Conservation (phyloP, 1,284 basidiomycete species). For the Ganoderma meredithae region DNA sequence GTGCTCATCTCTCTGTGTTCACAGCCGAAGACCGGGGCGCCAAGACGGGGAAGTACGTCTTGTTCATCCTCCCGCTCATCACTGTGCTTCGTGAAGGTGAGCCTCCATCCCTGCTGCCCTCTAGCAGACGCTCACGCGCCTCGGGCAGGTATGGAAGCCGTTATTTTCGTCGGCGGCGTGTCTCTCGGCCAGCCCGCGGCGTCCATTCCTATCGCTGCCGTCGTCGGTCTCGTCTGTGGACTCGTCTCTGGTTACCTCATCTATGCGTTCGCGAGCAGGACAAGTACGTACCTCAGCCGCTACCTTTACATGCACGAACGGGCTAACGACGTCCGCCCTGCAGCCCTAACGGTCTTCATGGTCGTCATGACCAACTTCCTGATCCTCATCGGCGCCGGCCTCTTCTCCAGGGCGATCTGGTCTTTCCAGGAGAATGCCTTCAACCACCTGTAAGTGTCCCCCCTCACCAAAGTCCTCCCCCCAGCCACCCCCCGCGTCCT, state of each 20-base stretch:
- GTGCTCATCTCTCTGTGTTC: neutral
- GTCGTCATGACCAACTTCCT: conserved; percentile 89
- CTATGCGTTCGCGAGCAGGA: conserved; percentile 78
- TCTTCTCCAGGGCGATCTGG: conserved; percentile 80
- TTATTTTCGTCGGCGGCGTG: conserved; percentile 94
- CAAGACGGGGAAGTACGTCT: conserved; percentile 77
- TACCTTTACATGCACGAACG: neutral
- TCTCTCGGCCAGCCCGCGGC: conserved; percentile 82
- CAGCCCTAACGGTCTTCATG: conserved; percentile 83
- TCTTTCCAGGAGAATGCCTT: conserved; percentile 77
- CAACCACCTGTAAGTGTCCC: conserved; percentile 53
- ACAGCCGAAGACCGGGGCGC: conserved; percentile 48
- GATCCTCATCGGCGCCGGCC: conserved; percentile 90
- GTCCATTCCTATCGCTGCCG: conserved; percentile 89
- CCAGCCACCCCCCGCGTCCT: neutral
- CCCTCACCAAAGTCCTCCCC: neutral
- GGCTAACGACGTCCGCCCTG: conserved; percentile 9
- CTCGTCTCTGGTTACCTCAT: conserved; percentile 72
- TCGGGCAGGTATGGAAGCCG: conserved; percentile 77
- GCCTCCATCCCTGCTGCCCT: conserved; percentile 19
- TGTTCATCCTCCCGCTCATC: conserved; percentile 89
- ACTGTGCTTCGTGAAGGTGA: conserved; percentile 91
- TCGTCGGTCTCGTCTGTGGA: conserved; percentile 84
- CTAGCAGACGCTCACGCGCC: neutral
- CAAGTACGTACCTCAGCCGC: conserved; percentile 55